phyloP scores from a whole-genome alignment of 1,284 basidiomycete genomes.

The Marasmius oreades region DNA sequence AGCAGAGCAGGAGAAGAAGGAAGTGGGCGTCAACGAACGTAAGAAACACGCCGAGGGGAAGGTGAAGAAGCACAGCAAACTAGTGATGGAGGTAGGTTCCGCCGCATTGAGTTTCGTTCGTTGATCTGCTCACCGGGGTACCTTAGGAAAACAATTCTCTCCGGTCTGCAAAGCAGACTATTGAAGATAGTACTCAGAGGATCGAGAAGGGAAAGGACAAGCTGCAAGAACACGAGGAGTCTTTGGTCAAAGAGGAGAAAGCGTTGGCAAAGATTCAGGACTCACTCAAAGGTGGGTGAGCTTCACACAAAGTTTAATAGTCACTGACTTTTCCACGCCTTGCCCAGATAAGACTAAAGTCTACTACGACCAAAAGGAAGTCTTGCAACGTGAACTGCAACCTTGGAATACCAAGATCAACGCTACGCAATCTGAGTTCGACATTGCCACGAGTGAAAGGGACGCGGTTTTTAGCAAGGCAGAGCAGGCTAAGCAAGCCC shows the following conservation, averaged over 20 bases:
- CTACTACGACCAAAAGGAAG: conserved; percentile 91
- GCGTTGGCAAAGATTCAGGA: conserved; percentile 86
- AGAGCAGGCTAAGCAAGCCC: conserved; percentile 59
- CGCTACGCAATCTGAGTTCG: conserved; percentile 77
- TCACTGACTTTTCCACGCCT: not conserved
- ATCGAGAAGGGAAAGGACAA: conserved; percentile 73
- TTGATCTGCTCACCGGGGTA: not conserved
- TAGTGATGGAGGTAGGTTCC: conserved; percentile 68
- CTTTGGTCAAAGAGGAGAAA: conserved; percentile 79
- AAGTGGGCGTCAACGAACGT: conserved; percentile 84
- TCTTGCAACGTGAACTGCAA: conserved; percentile 90
- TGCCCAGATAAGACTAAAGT: conserved; percentile 87
- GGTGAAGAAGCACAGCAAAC: conserved; percentile 89
- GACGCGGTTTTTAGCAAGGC: conserved; percentile 80
- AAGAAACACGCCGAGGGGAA: conserved; percentile 83
- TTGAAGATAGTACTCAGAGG: conserved; percentile 70
- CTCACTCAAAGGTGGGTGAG: conserved; percentile 73
- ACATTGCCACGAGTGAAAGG: conserved; percentile 85
- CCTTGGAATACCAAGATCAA: conserved; percentile 95
- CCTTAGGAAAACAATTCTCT: conserved; percentile 69
- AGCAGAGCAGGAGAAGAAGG: conserved; percentile 77
- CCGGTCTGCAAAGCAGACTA: conserved; percentile 64
- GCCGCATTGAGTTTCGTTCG: not conserved
- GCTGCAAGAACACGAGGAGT: conserved; percentile 70
- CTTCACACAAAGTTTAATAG: not conserved